A percentile compares a stretch with the other conserved stretches of the same genome.
Conservation (phyloP, 257 asterid species). For the Solanum ossicruentum region DNA sequence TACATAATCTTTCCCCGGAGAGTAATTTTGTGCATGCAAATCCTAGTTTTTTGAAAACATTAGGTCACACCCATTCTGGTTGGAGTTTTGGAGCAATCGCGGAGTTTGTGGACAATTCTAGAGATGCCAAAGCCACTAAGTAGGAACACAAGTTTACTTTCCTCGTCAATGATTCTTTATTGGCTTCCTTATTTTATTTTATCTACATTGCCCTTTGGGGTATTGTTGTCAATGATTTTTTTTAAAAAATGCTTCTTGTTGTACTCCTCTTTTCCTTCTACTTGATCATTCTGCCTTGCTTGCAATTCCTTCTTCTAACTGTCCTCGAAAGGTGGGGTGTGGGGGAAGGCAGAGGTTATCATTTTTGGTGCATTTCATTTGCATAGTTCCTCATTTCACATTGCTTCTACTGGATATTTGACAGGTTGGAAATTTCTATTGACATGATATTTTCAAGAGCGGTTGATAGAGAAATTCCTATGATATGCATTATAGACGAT, state of each 20-base stretch:
- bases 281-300: background rate
- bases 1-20: slow-evolving; percentile 3
- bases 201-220: background rate
- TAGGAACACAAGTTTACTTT: slow-evolving; percentile 19
- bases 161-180: background rate
- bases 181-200: background rate
- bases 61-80: slow-evolving; percentile 74
- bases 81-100: slow-evolving; percentile 91
- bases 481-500: slow-evolving; percentile 62
- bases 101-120: slow-evolving; percentile 72
- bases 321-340: background rate
- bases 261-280: background rate
- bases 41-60: slow-evolving; percentile 66
- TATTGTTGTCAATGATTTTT: background rate
- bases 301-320: background rate
- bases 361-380: background rate
- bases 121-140: slow-evolving; percentile 76
- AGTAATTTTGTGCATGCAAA: slow-evolving; percentile 44
- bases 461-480: slow-evolving; percentile 41
- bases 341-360: background rate
- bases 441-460: slow-evolving; percentile 27
- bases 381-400: slow-evolving; percentile 1
- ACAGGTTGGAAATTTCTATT: slow-evolving; percentile 49
- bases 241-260: background rate
- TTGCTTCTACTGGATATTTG: slow-evolving; percentile 6